Percentiles rank a stretch among this genome's conserved stretches.
phyloP scores from a whole-genome alignment of 1,139 yeast species.

The Yamadazyma siamensis region DNA sequence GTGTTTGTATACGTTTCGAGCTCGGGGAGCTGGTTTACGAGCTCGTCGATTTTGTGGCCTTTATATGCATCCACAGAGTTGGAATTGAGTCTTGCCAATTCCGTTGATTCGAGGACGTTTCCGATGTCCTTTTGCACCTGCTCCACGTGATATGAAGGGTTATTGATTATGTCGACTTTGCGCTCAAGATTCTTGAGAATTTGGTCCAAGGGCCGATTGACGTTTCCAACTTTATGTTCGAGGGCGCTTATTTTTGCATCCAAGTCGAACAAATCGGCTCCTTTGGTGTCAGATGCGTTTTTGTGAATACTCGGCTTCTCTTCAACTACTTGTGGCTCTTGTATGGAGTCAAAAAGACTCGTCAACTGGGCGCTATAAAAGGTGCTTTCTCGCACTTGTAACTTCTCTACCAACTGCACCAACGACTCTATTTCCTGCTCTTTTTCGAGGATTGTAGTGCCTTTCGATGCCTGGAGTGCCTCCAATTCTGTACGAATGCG shows the following conservation, averaged over 20 bases:
- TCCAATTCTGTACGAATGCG: constrained; percentile 45
- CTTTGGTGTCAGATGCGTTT: no score
- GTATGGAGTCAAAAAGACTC: constrained; percentile 2
- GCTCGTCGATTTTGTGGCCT: constrained; percentile 29
- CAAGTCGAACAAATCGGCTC: constrained; percentile 8
- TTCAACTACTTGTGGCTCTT: neutral
- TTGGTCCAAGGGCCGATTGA: constrained; percentile 19
- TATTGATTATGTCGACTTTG: constrained; percentile 34
- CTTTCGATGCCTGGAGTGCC: constrained; percentile 22
- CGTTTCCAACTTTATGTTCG: constrained; percentile 13
- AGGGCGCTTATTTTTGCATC: constrained; percentile 22
- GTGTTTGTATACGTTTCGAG: constrained; percentile 30
- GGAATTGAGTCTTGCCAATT: constrained; percentile 2
- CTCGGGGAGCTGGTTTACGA: constrained; percentile 34
- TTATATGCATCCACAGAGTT: constrained; percentile 5
- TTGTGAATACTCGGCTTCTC: neutral
- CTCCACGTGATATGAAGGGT: constrained; percentile 30
- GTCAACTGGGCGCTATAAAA: constrained; percentile 1
- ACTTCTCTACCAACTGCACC: constrained; percentile 4
- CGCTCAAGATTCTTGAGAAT: constrained; percentile 32
- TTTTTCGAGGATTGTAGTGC: constrained; percentile 1
- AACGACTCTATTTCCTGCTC: constrained; percentile 8
- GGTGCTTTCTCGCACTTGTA: constrained; percentile 1
- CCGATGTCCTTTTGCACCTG: constrained; percentile 17
- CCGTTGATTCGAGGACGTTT: constrained; percentile 6